Base-by-base conservation (phyloP, 192 early-diverging fungal genomes). In the Linnemannia exigua region DNA sequence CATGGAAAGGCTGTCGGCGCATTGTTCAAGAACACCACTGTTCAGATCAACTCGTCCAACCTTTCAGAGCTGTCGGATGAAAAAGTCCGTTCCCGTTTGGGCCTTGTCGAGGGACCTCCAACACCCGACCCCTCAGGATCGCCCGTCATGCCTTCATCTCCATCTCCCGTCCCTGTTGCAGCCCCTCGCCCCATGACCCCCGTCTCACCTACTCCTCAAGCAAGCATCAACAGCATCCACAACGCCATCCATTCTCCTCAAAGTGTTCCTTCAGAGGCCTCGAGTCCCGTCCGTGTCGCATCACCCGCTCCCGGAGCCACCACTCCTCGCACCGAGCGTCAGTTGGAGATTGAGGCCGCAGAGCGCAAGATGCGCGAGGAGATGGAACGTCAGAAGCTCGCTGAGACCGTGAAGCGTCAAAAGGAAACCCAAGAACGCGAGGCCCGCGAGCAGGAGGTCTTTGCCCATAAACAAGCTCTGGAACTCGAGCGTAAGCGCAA, bases 1-100 rank as follows among this genome's bases (percentile, higher is more conserved):
- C 93, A 93, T 52, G 91, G 93, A 66, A 88, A 92, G 67, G 90
- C 92, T 28, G 92, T 93, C 25, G 93, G 89, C 19, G 79, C 84
- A 51, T 61, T 91, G 38, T 88, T 93, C 72, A 88, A 92, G 79
- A 87, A 87, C 72, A 68, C 31, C 28, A 68, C 79, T 72, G 74
- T 74, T 46, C 82, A 85, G 33, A 79, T 85, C 77, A 85, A 79
- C 48, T 76, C 82, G 4, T 75, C 82, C 19, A 79, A 41, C 67
- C 33, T 85, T 50, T 51, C 77, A n/a, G 82, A 85, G 2, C 63
- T 85, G 11, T 67, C 70, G 2, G 82, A 85, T 15, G 77, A 79
- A 3, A 79, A 74, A 35, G 67, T 85, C 31, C 72, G 82, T 11
- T 16, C 58, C 5, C 82, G 82, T 52, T 38, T 85, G 33, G 82